Percentiles rank a stretch among this genome's conserved stretches.
These are phyloP conservation scores for Solanum habrochaites DNA, from an alignment of 257 asterid genomes.

Conservation along the genomic window DNA sequence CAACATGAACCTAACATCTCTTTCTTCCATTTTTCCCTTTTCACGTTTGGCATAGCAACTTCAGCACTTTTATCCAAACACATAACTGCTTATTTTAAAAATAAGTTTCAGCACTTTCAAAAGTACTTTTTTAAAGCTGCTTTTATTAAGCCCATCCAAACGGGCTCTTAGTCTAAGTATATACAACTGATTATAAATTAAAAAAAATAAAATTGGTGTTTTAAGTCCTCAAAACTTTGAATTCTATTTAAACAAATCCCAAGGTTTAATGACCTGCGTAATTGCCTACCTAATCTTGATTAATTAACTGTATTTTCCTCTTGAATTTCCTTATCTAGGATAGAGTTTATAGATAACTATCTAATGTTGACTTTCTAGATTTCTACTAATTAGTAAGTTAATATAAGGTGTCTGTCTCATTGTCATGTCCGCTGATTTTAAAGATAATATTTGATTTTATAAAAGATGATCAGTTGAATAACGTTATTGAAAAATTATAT, in stretches of 20 bases:
- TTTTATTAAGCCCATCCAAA: too few relatives aligned
- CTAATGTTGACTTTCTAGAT: not conserved
- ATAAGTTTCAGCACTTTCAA: too few relatives aligned
- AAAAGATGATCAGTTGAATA: not conserved
- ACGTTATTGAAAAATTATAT: too few relatives aligned
- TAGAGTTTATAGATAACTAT: not conserved
- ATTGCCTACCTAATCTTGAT: not conserved
- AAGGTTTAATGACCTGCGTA: not conserved
- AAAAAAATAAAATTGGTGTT: not conserved
- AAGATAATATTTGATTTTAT: too few relatives aligned
- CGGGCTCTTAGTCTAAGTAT: not conserved
- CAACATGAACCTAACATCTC: too few relatives aligned
- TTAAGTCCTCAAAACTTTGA: not conserved
- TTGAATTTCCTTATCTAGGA: not conserved
- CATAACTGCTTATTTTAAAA: too few relatives aligned
- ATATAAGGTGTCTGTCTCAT: not conserved
- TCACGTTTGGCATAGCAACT: too few relatives aligned
- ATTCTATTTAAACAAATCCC: not conserved
- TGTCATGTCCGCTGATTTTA: not conserved
- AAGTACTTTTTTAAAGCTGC: too few relatives aligned
- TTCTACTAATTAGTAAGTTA: not conserved
- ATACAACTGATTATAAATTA: not conserved
- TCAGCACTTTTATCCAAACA: too few relatives aligned
- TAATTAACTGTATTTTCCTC: not conserved
- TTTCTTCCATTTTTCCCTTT: too few relatives aligned